Conservation (phyloP, 2,329 filamentous ascomycete genomes). For the Apiospora rasikravindrae region DNA sequence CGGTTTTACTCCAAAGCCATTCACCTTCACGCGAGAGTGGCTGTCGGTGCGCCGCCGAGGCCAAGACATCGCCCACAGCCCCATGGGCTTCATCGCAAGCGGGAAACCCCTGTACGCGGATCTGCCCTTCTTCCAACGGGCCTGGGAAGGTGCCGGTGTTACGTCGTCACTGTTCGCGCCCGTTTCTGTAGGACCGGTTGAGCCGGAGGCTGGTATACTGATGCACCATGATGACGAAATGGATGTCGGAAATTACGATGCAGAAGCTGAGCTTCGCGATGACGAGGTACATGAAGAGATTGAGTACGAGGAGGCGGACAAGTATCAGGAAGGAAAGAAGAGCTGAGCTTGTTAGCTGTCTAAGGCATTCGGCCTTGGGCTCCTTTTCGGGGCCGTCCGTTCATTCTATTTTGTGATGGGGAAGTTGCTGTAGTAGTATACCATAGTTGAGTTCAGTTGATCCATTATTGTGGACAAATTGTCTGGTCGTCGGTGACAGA, state of each 20-base stretch:
- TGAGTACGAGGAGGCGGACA: conserved; percentile 32
- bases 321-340: conserved; percentile 19
- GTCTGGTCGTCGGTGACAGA: no score
- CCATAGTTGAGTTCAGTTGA: no score
- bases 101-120: conserved; percentile 52
- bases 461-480: no score
- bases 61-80: conserved; percentile 63
- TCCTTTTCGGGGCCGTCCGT: background rate
- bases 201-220: background rate
- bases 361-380: no score
- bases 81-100: conserved; percentile 62
- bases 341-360: background rate
- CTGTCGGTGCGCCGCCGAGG: conserved; percentile 58
- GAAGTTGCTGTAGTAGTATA: no score
- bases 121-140: conserved; percentile 57
- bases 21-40: conserved; percentile 61
- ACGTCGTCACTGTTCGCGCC: conserved; percentile 24
- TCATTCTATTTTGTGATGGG: background rate
- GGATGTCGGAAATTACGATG: conserved; percentile 31
- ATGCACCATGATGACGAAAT: conserved; percentile 23
- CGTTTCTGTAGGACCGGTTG: conserved; percentile 18
- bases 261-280: conserved; percentile 27
- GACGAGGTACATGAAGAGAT: conserved; percentile 28
- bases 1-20: conserved; percentile 40
- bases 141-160: conserved; percentile 13